Evolutionary conservation across 2,329 filamentous ascomycete species (phyloP).

Genomic region (Fusarium sp.): DNA sequence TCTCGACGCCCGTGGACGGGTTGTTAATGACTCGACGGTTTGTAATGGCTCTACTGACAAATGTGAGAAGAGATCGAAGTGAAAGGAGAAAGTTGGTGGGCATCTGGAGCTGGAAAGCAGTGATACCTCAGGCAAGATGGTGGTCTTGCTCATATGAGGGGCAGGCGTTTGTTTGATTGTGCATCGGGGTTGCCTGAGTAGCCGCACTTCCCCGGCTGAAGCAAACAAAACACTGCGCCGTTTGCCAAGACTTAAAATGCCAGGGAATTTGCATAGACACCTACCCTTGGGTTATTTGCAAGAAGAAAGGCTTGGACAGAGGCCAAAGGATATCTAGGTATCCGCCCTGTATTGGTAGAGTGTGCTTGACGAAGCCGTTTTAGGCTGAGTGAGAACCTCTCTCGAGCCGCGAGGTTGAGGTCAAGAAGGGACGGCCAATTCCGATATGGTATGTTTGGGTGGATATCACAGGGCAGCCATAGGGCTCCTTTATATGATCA

Average conservation of each 20-base stretch:
- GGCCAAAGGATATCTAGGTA: background rate
- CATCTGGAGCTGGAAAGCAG: background rate
- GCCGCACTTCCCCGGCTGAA: background rate
- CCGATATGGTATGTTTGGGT: background rate
- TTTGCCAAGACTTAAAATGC: background rate
- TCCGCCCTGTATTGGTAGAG: background rate
- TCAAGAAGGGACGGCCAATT: background rate
- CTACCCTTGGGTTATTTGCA: constrained; percentile 3
- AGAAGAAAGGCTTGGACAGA: background rate
- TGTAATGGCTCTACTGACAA: constrained; percentile 1
- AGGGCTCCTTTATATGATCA: constrained; percentile 18
- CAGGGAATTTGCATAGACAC: background rate
- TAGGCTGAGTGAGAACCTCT: background rate
- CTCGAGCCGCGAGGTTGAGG: background rate
- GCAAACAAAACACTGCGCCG: background rate
- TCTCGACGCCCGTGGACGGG: background rate
- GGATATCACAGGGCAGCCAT: background rate
- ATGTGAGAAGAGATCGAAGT: constrained; percentile 22
- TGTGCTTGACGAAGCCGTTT: background rate
- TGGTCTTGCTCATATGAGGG: constrained; percentile 6
- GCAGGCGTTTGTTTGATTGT: background rate
- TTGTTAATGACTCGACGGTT: background rate
- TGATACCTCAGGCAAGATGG: background rate
- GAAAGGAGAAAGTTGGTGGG: background rate
- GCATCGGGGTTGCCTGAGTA: background rate